Evolutionary conservation across 495 filamentous ascomycete genomes (phyloP), one percentile per base, ranked within the genome.

Genomic region (Trichoderma orchidacearum): DNA sequence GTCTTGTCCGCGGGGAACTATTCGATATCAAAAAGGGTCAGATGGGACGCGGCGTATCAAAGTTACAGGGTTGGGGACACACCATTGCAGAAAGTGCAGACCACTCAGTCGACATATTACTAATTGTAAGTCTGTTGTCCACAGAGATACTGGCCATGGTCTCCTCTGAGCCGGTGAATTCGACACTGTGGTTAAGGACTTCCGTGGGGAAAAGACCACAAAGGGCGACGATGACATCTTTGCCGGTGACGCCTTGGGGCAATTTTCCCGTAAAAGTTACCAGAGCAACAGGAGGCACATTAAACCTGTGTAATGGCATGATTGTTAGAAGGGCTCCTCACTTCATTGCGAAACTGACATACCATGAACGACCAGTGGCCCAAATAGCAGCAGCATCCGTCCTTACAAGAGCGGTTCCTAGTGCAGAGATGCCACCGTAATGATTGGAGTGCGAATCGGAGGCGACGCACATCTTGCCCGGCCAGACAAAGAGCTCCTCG

Each of bases 71-170:
- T 15, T 36, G 34, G 12, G 12, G 21, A 9, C 45, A 29, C 7
- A 23, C 45, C 5, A 65, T 45, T 17, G 85, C 87, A 28, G 78
- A 79, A 11, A 95, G 72, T 0, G 90, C 92, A 36, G 89, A 90
- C 92, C 91, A 97, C 67, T 98, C 93, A 0, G 87, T 94, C 0
- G 90, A 87, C 93, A 97, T 96, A 70, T 96, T 97, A 41, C 85
- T 81, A 64, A 97, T 95, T 0, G 89, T 82, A 25, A 96, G 67
- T 12, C 91, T 76, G 66, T 87, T 80, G 63, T 94, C 89, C 5
- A 97, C 73, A 0, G 82, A 71, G 29, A 96, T 68, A 63, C 81
- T 92, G 15, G 67, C 53, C 74, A 97, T 77, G 0, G 91, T 95
- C 61, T 89, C 76, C 60, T 86, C 81, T 0, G 85, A 81, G 0